Base-by-base conservation (phyloP, 2,329 filamentous ascomycete genomes). In the Ramularia collo-cygni region DNA sequence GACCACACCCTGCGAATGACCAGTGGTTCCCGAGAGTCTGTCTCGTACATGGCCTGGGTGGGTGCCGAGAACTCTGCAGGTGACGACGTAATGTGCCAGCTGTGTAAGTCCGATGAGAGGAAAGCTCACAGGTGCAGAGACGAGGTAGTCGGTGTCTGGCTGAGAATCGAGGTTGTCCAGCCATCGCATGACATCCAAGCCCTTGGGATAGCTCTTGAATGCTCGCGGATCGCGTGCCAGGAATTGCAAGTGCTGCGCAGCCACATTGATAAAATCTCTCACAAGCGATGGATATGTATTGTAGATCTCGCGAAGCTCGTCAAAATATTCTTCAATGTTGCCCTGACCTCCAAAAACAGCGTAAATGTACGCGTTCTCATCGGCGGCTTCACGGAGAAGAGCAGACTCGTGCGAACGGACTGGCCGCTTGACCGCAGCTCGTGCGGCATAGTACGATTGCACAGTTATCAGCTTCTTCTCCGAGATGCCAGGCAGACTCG, bases 281-380 rank as follows among this genome's bases (percentile, higher is more conserved):
- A 95, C 79, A 53, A 98, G 93, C 18, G 84, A 84, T 9, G 85
- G 83, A 67, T 98, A 98, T 44, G 89, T 95, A 56, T 74, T 80
- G 70, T 90, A 90, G 43, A 96, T 77, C 63, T 94, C 84, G 41
- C 92, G 81, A 47, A 98, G 77, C 70, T 98, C 92, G 54, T 98
- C 90, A 58, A 98, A 98, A 68, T 98, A 98, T 68, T 98, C 93
- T 67, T 98, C 90, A 50, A 98, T 96, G 66, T 98, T 98, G 55
- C 92, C 92, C 64, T 98, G 92, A 5, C 92, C 92, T 44, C 92
- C 92, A 53, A 96, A 95, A 47, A 98, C 88, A 51, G 82, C 89
- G 70, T 95, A 98, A 44, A 98, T 77, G 55, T 79, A 82, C 39
- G 89, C 89, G 40, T 81, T 80, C 47, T 79, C 82, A 48, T 95